Evolutionary conservation across 2,329 filamentous ascomycete genomes (phyloP).

Genomic region (Ophiobolus disseminans): DNA sequence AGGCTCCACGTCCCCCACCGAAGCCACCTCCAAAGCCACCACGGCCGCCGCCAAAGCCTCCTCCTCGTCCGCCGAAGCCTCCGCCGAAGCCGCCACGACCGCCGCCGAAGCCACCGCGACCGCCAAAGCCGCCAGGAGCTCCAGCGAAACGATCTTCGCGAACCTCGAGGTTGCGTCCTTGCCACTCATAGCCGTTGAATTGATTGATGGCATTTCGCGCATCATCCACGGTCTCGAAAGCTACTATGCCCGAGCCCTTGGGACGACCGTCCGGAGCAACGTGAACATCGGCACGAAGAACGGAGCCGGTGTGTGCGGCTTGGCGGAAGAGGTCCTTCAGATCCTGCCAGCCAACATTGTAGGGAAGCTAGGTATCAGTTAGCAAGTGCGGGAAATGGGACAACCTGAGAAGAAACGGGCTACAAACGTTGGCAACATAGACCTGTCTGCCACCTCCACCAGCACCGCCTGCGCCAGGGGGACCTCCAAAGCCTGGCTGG

Average conservation of each 20-base stretch:
- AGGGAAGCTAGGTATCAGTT: slow-evolving; percentile 76
- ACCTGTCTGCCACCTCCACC: slow-evolving; percentile 82
- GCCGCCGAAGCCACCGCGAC: slow-evolving; percentile 50
- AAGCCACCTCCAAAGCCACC: slow-evolving; percentile 53
- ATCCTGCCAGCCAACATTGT: slow-evolving; percentile 98
- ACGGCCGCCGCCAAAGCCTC: slow-evolving; percentile 59
- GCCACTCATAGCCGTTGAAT: slow-evolving; percentile 99
- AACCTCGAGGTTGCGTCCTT: slow-evolving; percentile 90
- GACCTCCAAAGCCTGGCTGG: slow-evolving; percentile 56
- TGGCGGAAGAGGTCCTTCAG: slow-evolving; percentile 98
- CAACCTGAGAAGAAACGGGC: slow-evolving; percentile 36
- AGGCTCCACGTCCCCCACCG: slow-evolving; percentile 62
- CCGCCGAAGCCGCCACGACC: slow-evolving; percentile 49
- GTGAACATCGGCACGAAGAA: slow-evolving; percentile 96
- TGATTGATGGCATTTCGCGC: slow-evolving; percentile 95
- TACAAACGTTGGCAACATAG: slow-evolving; percentile 97
- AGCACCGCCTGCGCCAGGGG: slow-evolving; percentile 63
- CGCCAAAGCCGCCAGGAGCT: slow-evolving; percentile 50
- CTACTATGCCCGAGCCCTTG: slow-evolving; percentile 96
- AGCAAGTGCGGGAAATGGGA: slow-evolving; percentile 32
- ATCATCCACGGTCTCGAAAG: slow-evolving; percentile 93
- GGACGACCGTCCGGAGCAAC: slow-evolving; percentile 88
- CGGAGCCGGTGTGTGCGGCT: slow-evolving; percentile 63
- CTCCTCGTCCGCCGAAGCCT: slow-evolving; percentile 54
- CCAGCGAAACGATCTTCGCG: slow-evolving; percentile 94